A percentile compares a stretch with the other conserved stretches of the same genome.
Evolutionary conservation across 2,329 filamentous ascomycete genomes (phyloP).

Genomic region (Alternaria longipes): DNA sequence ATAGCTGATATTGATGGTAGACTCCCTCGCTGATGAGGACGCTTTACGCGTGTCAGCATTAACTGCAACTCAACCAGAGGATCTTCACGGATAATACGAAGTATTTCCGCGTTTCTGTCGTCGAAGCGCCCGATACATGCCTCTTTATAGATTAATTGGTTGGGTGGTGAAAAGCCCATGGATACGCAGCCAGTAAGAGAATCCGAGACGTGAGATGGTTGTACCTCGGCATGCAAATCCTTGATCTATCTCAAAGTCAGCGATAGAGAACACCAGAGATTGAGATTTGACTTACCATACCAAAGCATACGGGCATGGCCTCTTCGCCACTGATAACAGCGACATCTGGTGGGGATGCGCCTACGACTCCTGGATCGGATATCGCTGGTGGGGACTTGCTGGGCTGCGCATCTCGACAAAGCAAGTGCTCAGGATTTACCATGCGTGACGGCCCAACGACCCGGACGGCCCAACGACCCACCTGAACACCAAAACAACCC

Average conservation of each 20-base stretch:
- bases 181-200: not conserved
- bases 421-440: not conserved
- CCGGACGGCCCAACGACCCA: no score
- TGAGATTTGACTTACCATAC: not conserved
- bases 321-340: not conserved
- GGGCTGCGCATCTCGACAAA: not conserved
- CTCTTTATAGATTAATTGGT: not conserved
- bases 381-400: not conserved
- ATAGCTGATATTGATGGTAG: not conserved
- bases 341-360: not conserved
- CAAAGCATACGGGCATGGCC: not conserved
- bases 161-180: not conserved
- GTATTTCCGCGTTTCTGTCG: not conserved
- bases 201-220: not conserved
- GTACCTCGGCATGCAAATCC: not conserved
- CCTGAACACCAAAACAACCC: no score
- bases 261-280: not conserved
- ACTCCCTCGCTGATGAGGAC: not conserved
- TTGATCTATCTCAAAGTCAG: not conserved
- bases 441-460: no score
- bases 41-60: not conserved
- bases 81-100: not conserved
- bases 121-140: not conserved
- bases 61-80: not conserved
- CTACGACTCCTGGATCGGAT: not conserved